A percentile compares a stretch with the other conserved stretches of the same genome.
These are phyloP conservation scores for Nakazawaea ernobii DNA, from an alignment of 805 yeast species.

Conservation along the genomic window DNA sequence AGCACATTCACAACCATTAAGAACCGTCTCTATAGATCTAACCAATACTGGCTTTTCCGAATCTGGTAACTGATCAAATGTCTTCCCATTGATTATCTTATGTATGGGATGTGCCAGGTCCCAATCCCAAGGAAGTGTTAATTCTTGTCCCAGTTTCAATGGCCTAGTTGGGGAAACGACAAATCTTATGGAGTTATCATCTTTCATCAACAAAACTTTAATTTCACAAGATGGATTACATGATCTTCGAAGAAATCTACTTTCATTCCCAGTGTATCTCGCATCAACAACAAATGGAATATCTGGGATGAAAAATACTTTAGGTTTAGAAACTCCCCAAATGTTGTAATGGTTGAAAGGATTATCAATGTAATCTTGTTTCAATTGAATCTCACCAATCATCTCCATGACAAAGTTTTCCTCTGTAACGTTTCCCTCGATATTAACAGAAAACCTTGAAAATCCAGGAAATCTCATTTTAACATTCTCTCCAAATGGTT, in stretches of 20 bases:
- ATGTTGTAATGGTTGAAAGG: constrained; percentile 69
- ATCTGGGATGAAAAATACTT: constrained; percentile 50
- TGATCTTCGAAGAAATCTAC: constrained; percentile 69
- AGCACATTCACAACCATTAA: constrained; percentile 61
- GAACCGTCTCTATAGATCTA: constrained; percentile 55
- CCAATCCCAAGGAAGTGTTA: constrained; percentile 88
- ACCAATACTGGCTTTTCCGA: constrained; percentile 50
- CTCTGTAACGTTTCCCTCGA: constrained; percentile 32
- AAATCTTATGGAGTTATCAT: constrained; percentile 40
- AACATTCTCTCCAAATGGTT: constrained; percentile 51
- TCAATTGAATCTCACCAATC: constrained; percentile 68
- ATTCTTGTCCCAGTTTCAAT: constrained; percentile 61
- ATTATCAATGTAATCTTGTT: constrained; percentile 56
- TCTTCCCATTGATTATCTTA: constrained; percentile 39
- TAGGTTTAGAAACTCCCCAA: constrained; percentile 66
- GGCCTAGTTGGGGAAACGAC: constrained; percentile 50
- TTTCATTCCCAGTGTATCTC: constrained; percentile 69
- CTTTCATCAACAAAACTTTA: constrained; percentile 37
- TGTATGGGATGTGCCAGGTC: constrained; percentile 71
- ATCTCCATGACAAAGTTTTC: constrained; percentile 54
- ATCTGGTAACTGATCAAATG: constrained; percentile 49
- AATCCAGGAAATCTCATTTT: constrained; percentile 57
- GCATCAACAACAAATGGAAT: constrained; percentile 70
- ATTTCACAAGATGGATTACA: constrained; percentile 75
- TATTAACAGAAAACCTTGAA: constrained; percentile 58